These are phyloP conservation scores for Neocatenulostroma microsporum DNA, from an alignment of 2,329 filamentous ascomycete species.

Conservation along the genomic window DNA sequence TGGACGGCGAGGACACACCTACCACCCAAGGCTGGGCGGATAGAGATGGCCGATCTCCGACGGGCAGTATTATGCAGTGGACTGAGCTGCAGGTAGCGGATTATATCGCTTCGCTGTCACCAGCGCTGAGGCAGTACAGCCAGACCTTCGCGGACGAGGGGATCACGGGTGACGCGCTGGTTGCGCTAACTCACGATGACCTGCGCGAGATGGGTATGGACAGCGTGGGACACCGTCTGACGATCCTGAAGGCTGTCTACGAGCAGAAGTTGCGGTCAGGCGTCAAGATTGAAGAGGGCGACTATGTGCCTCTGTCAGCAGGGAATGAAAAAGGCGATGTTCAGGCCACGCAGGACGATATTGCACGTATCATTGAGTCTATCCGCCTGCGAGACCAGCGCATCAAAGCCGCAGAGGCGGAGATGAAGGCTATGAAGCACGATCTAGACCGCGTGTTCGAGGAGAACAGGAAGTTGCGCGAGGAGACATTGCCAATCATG, in stretches of 20 bases:
- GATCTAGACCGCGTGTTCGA: constrained; percentile 51
- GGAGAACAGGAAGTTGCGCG: constrained; percentile 78
- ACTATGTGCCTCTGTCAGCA: constrained; percentile 86
- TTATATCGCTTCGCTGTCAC: constrained; percentile 54
- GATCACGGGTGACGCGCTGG: constrained; percentile 83
- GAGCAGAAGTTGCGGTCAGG: constrained; percentile 94
- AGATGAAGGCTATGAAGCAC: constrained; percentile 65
- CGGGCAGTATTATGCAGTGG: constrained; percentile 72
- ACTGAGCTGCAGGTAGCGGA: constrained; percentile 82
- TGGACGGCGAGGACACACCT: constrained; percentile 59
- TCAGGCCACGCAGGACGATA: constrained; percentile 84
- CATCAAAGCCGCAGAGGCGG: constrained; percentile 73
- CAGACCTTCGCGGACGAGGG: constrained; percentile 64
- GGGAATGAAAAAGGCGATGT: constrained; percentile 81
- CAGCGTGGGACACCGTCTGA: constrained; percentile 89
- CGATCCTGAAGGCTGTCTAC: constrained; percentile 91
- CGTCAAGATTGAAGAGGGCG: constrained; percentile 80
- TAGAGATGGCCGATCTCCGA: constrained; percentile 47
- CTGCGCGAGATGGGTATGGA: constrained; percentile 89
- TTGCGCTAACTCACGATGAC: constrained; percentile 84
- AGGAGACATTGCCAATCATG: constrained; percentile 85
- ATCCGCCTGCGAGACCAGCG: constrained; percentile 84
- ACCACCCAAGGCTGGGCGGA: constrained; percentile 48
- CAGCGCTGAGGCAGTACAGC: constrained; percentile 28
- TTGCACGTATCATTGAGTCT: constrained; percentile 82